phyloP scores from a whole-genome alignment of 2,329 filamentous ascomycete genomes.

The Epichloe sylvatica region DNA sequence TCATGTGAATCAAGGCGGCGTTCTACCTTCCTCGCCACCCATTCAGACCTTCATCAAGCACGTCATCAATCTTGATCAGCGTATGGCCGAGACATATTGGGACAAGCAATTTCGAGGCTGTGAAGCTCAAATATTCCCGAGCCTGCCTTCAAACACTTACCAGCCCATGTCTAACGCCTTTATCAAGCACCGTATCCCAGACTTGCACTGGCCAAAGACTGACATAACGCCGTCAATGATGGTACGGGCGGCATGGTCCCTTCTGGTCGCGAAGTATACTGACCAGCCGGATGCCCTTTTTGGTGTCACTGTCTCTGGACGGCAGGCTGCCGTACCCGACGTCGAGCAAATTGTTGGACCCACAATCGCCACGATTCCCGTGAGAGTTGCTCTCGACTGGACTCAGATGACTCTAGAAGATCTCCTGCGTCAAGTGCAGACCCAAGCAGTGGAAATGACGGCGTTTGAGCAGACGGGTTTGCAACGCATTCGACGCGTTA shows the following conservation, averaged over 20 bases:
- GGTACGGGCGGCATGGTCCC: conserved; percentile 12
- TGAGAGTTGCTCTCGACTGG: conserved; percentile 16
- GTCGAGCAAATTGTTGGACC: conserved; percentile 15
- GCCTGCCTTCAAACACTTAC: conserved; percentile 1
- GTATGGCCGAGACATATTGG: neutral
- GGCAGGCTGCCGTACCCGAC: conserved; percentile 11
- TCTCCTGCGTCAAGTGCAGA: conserved; percentile 24
- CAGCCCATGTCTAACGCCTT: conserved; percentile 1
- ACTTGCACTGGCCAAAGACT: conserved; percentile 1
- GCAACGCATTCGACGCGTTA: conserved; percentile 6
- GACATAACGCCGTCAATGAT: conserved; percentile 9
- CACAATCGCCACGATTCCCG: conserved; percentile 15
- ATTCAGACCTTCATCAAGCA: conserved; percentile 2
- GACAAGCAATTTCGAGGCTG: conserved; percentile 10
- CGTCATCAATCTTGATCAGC: neutral
- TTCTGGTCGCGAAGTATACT: conserved; percentile 23
- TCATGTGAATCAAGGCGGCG: conserved; percentile 10
- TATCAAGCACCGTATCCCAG: conserved; percentile 1
- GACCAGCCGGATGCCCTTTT: conserved; percentile 17
- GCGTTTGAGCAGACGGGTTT: conserved; percentile 9
- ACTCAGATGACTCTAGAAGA: conserved; percentile 15
- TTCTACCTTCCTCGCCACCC: neutral
- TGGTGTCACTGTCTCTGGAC: conserved; percentile 13
- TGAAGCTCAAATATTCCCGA: conserved; percentile 2
- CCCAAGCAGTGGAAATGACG: conserved; percentile 6